phyloP scores from a whole-genome alignment of 306 rosid genomes.

The Cicer chorassanicum region DNA sequence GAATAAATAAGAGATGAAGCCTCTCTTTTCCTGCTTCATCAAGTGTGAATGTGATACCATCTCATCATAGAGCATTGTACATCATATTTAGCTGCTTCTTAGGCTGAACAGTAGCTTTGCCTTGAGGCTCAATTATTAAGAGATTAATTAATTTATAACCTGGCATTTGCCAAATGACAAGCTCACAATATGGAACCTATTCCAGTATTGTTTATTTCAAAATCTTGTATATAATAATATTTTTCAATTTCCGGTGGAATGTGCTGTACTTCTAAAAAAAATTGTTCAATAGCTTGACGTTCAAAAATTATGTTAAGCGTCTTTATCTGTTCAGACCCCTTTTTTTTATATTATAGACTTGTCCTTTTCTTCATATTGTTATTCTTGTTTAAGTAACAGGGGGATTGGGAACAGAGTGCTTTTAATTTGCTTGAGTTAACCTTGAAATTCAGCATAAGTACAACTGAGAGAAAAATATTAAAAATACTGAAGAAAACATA shows the following conservation, averaged over 20 bases:
- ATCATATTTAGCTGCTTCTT: slow-evolving; percentile 41
- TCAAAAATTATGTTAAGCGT: neutral
- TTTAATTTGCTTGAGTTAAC: slow-evolving; percentile 16
- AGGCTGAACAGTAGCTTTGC: slow-evolving; percentile 22
- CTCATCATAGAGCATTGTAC: slow-evolving; percentile 32
- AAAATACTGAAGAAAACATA: neutral
- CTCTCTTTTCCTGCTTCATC: slow-evolving; percentile 27
- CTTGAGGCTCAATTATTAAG: slow-evolving; percentile 22
- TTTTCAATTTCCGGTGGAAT: neutral
- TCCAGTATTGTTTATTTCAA: neutral
- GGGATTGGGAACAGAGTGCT: slow-evolving; percentile 5
- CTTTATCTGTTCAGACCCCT: neutral
- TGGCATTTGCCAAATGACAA: slow-evolving; percentile 2
- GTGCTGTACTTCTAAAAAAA: neutral
- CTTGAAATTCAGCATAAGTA: slow-evolving; percentile 21
- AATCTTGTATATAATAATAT: slow-evolving; percentile 29
- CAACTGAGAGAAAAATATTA: neutral
- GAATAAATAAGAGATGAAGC: slow-evolving; percentile 36
- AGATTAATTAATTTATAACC: slow-evolving; percentile 5
- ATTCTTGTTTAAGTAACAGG: slow-evolving; percentile 16
- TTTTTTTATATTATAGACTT: neutral
- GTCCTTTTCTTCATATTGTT: neutral
- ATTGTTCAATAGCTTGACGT: neutral
- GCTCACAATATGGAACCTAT: slow-evolving; percentile 21
- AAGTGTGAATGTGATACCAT: neutral